Evolutionary conservation across 306 rosid species (phyloP), one percentile per base, ranked within the genome.

Genomic region (Oxytropis ochrocephala): DNA sequence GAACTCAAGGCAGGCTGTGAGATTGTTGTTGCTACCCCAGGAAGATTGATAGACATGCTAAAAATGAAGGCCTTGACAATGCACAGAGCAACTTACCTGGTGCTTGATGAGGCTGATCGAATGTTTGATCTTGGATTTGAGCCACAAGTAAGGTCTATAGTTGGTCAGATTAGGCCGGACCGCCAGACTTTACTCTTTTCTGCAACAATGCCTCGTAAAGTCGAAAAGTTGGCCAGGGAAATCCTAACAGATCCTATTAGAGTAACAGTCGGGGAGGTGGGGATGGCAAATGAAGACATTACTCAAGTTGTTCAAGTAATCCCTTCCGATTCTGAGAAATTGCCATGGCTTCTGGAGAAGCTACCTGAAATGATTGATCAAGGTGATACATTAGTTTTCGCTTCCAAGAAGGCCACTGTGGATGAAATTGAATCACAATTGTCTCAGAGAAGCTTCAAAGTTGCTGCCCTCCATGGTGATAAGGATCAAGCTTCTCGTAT

Each of bases 61-160:
- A 94, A 88, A 75, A 85, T 94, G 89, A 94, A 91, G 88, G 99
- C 97, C 29, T 64, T 91, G 57, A 80, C 97, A 6, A 94, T 94
- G 99, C 71, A 7, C 33, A 85, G 91, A 73, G 92, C 96, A 61
- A 90, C 99, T 53, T 94, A 88, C 86, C 75, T 94, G 79, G 96
- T 94, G 46, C 96, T 94, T 83, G 99, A 94, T 68, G 99, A 94
- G 81, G 99, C 99, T 70, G 99, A 94, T 80, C 80, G 98, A 69
- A 94, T 94, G 98, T 94, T 94, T 82, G 98, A 94, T 85, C 97
- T 94, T 73, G 98, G 98, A 60, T 94, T 94, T 84, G 98, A 94
- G 85, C 98, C 98, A 2, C 98, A 94, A 61, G 85, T 94, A 81
- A 85, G 97, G 80, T 94, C 98, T 27, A 88, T 94, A 64, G 97